A percentile compares a stretch with the other conserved stretches of the same genome.
Evolutionary conservation across 345 rosid genomes (phyloP).

Genomic region (Eucalyptus melliodora): DNA sequence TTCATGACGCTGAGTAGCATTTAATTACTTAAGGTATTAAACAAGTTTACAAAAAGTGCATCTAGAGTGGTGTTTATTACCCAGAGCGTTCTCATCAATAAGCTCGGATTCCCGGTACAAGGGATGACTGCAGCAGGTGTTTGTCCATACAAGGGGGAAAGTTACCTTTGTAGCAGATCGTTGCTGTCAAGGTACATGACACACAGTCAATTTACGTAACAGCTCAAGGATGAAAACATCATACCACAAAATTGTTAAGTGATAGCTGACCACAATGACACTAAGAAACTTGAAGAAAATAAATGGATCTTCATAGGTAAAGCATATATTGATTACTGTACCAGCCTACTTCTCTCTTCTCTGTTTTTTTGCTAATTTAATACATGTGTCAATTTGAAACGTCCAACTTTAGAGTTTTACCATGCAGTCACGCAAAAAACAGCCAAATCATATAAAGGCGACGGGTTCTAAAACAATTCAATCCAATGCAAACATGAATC

Average conservation of each 20-base stretch:
- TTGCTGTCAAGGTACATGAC: conserved; percentile 41
- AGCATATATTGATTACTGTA: neutral
- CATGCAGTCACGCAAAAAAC: neutral
- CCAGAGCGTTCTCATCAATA: conserved; percentile 52
- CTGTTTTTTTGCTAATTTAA: neutral
- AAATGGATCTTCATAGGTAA: neutral
- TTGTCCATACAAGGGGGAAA: conserved; percentile 97
- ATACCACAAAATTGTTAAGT: neutral
- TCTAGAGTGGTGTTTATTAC: conserved; percentile 11
- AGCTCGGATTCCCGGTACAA: conserved; percentile 86
- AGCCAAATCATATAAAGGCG: neutral
- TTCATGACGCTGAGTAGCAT: neutral
- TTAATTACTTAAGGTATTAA: neutral
- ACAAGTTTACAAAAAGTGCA: neutral
- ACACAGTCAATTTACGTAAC: neutral
- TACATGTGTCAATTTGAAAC: neutral
- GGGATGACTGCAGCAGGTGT: conserved; percentile 99
- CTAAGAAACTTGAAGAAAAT: neutral
- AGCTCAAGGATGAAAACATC: neutral
- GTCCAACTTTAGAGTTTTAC: neutral
- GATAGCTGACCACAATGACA: neutral
- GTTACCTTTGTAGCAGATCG: conserved; percentile 93
- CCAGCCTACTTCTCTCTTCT: neutral
- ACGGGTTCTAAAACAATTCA: neutral
- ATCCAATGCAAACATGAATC: neutral